phyloP scores from a whole-genome alignment of 2,329 filamentous ascomycete species.

The Pyricularia sp. region DNA sequence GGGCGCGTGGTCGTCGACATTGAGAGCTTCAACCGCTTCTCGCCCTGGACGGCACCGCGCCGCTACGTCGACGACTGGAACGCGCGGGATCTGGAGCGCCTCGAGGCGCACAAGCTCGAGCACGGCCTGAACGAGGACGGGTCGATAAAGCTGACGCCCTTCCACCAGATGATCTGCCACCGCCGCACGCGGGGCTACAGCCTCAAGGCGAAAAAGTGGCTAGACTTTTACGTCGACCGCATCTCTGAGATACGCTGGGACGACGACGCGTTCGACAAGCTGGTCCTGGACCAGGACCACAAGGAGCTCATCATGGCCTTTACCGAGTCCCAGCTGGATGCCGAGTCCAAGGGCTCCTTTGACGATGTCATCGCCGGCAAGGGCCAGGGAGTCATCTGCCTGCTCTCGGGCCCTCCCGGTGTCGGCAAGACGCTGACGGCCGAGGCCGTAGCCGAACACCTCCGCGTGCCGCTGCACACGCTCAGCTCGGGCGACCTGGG shows the following conservation, averaged over 20 bases:
- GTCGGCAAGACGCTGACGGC: constrained; percentile 27
- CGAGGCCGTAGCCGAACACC: constrained; percentile 35
- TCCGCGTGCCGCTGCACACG: constrained; percentile 34
- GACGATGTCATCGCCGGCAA: constrained; percentile 41
- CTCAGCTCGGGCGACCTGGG: constrained; percentile 57
- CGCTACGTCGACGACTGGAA: constrained; percentile 20
- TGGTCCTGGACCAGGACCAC: constrained; percentile 34
- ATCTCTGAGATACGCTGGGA: constrained; percentile 34
- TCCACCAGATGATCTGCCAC: constrained; percentile 20
- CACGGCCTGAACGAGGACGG: constrained; percentile 10
- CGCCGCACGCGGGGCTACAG: constrained; percentile 31
- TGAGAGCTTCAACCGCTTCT: constrained; percentile 22
- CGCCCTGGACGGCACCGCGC: constrained; percentile 13
- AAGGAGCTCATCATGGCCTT: constrained; percentile 40
- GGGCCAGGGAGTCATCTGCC: constrained; percentile 27
- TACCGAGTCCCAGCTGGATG: constrained; percentile 31
- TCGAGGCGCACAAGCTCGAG: constrained; percentile 13
- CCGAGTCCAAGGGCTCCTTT: constrained; percentile 19
- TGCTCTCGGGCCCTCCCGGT: constrained; percentile 19
- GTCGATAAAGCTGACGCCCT: constrained; percentile 16
- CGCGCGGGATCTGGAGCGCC: constrained; percentile 18
- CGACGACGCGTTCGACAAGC: constrained; percentile 30
- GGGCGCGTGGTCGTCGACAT: constrained; percentile 27
- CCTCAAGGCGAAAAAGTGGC: constrained; percentile 33
- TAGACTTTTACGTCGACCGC: constrained; percentile 34